A percentile compares a stretch with the other conserved stretches of the same genome.
These are phyloP conservation scores for Incumbomyces delicatus DNA, from an alignment of 2,329 filamentous ascomycete genomes.

Conservation along the genomic window DNA sequence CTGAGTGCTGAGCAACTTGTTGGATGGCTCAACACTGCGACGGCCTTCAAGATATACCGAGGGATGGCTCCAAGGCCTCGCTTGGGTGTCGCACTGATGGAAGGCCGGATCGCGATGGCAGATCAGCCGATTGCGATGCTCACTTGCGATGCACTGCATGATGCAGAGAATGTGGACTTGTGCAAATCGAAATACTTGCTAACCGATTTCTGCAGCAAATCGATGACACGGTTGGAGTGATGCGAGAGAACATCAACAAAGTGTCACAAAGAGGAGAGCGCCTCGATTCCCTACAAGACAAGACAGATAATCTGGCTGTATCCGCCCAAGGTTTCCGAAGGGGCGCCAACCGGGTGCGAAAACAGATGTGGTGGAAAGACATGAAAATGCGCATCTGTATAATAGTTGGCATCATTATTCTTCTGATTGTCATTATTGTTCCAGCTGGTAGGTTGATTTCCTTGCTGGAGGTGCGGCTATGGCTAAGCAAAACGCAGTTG, in stretches of 20 bases:
- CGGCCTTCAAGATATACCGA: too few relatives aligned
- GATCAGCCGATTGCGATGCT: too few relatives aligned
- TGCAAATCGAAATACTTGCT: background rate
- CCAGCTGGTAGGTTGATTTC: constrained; percentile 62
- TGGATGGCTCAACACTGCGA: too few relatives aligned
- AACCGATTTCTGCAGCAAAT: constrained; percentile 62
- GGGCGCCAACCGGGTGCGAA: constrained; percentile 89
- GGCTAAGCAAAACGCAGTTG: constrained; percentile 12
- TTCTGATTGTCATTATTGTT: constrained; percentile 89
- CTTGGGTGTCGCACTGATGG: too few relatives aligned
- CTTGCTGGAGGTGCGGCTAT: background rate
- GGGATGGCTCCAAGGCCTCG: too few relatives aligned
- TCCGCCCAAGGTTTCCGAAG: constrained; percentile 93
- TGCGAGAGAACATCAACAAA: constrained; percentile 97
- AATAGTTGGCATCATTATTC: constrained; percentile 77
- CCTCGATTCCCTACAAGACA: constrained; percentile 80
- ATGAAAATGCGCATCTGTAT: constrained; percentile 99
- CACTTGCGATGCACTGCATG: too few relatives aligned
- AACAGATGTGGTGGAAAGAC: constrained; percentile 99
- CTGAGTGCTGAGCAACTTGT: too few relatives aligned
- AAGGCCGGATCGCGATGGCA: too few relatives aligned
- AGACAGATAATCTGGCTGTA: constrained; percentile 82
- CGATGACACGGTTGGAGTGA: constrained; percentile 85
- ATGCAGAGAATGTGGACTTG: background rate
- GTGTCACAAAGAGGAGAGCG: constrained; percentile 86